These are phyloP conservation scores for Solanum bulbocastanum DNA, from an alignment of 257 asterid genomes.

Conservation along the genomic window DNA sequence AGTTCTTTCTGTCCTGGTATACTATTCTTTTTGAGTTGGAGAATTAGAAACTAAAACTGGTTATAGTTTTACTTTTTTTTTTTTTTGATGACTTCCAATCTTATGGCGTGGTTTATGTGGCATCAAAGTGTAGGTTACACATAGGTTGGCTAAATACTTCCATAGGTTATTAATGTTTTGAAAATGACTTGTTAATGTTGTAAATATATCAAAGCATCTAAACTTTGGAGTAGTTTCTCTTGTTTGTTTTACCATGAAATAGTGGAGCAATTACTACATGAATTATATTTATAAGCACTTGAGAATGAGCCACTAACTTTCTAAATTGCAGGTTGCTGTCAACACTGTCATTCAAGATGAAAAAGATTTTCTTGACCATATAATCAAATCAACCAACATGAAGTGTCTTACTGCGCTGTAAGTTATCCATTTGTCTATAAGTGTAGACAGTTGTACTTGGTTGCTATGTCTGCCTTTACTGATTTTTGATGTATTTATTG, in stretches of 20 bases:
- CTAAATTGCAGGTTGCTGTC: constrained; percentile 75
- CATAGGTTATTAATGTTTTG: not conserved
- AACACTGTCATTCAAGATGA: constrained; percentile 80
- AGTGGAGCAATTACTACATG: not conserved
- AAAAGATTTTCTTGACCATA: constrained; percentile 91
- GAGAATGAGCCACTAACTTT: not conserved
- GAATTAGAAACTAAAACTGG: not conserved
- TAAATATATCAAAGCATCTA: not conserved
- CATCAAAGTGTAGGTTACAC: not conserved
- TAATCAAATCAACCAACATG: constrained; percentile 95
- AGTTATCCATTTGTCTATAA: constrained; percentile 15
- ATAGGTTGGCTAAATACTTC: not conserved
- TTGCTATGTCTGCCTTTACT: not conserved
- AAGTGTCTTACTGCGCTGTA: constrained; percentile 86
- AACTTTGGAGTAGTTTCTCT: not conserved
- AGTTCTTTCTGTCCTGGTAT: not conserved
- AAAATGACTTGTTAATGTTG: not conserved
- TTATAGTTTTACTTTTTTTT: not conserved
- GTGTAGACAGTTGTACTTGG: not conserved
- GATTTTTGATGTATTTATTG: not conserved
- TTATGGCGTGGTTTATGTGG: not conserved
- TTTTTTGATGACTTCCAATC: not conserved
- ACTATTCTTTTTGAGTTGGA: not conserved
- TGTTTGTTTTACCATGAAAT: not conserved
- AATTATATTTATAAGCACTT: not conserved